Conservation (phyloP, 1,284 basidiomycete species). For the Pholiota adiposa region DNA sequence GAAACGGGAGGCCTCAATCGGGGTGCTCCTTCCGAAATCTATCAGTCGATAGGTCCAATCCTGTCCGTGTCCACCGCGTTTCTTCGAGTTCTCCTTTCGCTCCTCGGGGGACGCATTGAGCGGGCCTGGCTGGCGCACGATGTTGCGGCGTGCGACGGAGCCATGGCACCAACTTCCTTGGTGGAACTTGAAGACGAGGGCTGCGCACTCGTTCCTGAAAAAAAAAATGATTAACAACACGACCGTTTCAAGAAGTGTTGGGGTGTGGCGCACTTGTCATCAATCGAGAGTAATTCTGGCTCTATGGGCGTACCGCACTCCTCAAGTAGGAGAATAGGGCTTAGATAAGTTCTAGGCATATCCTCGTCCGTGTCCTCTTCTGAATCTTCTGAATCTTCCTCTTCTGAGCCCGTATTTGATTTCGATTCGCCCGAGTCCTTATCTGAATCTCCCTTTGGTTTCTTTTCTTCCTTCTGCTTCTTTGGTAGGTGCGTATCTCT, state of each 20-base stretch:
- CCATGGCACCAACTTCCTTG: conserved; percentile 42
- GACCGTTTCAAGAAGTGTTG: no score
- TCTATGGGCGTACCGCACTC: conserved; percentile 47
- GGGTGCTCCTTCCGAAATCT: conserved; percentile 45
- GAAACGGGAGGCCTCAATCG: no score
- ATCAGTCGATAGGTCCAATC: conserved; percentile 52
- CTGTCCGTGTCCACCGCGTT: conserved; percentile 20
- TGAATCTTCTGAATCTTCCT: no score
- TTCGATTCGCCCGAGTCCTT: no score
- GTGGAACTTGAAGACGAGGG: conserved; percentile 48
- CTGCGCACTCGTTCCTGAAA: conserved; percentile 43
- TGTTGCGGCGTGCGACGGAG: conserved; percentile 49
- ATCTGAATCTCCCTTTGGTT: neutral
- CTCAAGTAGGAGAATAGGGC: conserved; percentile 54
- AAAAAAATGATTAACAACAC: no score
- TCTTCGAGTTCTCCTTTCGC: conserved; percentile 27
- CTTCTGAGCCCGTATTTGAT: no score
- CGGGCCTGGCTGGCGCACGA: conserved; percentile 51
- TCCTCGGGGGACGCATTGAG: conserved; percentile 36
- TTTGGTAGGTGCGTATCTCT: no score
- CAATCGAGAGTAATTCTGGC: conserved; percentile 31
- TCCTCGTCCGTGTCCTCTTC: neutral
- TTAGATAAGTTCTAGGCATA: conserved; percentile 34
- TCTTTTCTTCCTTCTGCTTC: no score
- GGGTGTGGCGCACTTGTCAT: conserved; percentile 34